Conservation (phyloP, 2,329 filamentous ascomycete species). For the Cadophora sp. region DNA sequence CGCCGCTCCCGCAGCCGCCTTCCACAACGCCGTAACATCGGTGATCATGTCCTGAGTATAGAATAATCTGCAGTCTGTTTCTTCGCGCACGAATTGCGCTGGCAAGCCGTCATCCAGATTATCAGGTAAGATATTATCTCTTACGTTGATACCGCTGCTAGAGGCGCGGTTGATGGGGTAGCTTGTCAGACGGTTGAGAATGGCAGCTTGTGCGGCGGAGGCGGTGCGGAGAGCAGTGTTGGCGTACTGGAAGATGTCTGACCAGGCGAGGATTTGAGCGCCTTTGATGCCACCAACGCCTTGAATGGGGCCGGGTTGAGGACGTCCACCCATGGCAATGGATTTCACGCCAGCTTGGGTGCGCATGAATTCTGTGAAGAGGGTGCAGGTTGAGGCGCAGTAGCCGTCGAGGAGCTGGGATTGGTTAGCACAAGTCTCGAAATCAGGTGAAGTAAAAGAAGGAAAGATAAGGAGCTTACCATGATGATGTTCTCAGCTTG, state of each 20-base stretch:
- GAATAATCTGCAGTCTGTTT: conserved; percentile 66
- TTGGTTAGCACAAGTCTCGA: neutral
- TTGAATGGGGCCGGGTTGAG: conserved; percentile 61
- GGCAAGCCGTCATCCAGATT: conserved; percentile 50
- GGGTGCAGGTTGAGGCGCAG: conserved; percentile 66
- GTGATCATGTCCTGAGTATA: conserved; percentile 61
- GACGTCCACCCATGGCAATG: conserved; percentile 65
- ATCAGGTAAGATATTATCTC: conserved; percentile 45
- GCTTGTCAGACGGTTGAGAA: conserved; percentile 31
- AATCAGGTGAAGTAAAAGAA: too few relatives aligned
- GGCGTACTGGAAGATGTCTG: conserved; percentile 28
- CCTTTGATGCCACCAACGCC: conserved; percentile 72
- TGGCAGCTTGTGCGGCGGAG: conserved; percentile 26
- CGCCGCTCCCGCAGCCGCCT: conserved; percentile 47
- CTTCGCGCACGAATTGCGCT: conserved; percentile 65
- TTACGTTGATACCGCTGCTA: conserved; percentile 50
- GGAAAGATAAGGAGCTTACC: neutral
- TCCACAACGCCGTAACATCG: conserved; percentile 60
- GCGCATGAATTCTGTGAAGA: conserved; percentile 62
- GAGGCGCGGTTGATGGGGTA: conserved; percentile 35
- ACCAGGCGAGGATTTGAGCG: conserved; percentile 44
- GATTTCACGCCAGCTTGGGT: conserved; percentile 59
- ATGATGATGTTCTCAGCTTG: conserved; percentile 50
- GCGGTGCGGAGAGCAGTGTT: neutral
- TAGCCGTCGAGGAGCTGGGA: conserved; percentile 52